Evolutionary conservation across 2,329 filamentous ascomycete genomes (phyloP).

Genomic region (Myriosclerotinia scirpicola): DNA sequence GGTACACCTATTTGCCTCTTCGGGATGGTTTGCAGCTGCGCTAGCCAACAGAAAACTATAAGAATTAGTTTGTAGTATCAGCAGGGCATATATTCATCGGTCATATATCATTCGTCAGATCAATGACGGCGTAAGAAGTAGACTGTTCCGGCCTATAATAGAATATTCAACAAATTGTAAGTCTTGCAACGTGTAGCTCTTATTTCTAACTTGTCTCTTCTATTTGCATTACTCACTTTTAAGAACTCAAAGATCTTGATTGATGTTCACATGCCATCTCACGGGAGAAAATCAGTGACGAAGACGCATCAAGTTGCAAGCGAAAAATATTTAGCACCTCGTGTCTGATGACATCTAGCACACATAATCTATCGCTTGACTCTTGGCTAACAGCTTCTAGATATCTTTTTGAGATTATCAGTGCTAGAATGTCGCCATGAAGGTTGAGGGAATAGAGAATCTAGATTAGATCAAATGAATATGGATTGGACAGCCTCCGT

Average conservation of each 20-base stretch:
- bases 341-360: background rate
- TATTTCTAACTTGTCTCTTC: background rate
- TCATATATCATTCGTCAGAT: too few species aligned
- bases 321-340: background rate
- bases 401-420: background rate
- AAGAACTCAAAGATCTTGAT: background rate
- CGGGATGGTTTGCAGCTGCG: background rate
- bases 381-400: background rate
- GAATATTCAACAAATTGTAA: too few species aligned
- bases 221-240: background rate
- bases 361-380: background rate
- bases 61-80: too few species aligned
- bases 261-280: too few species aligned
- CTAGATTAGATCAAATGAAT: background rate
- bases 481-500: too few species aligned
- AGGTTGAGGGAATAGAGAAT: background rate
- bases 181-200: too few species aligned
- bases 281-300: background rate
- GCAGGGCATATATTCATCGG: too few species aligned
- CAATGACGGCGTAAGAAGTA: too few species aligned
- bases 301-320: background rate
- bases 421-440: background rate
- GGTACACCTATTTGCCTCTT: background rate
- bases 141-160: too few species aligned
- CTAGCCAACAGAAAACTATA: too few species aligned